Percentiles rank a stretch among this genome's conserved stretches.
Evolutionary conservation across 177 flowering plant species (phyloP).

Genomic region (Telopea speciosissima): DNA sequence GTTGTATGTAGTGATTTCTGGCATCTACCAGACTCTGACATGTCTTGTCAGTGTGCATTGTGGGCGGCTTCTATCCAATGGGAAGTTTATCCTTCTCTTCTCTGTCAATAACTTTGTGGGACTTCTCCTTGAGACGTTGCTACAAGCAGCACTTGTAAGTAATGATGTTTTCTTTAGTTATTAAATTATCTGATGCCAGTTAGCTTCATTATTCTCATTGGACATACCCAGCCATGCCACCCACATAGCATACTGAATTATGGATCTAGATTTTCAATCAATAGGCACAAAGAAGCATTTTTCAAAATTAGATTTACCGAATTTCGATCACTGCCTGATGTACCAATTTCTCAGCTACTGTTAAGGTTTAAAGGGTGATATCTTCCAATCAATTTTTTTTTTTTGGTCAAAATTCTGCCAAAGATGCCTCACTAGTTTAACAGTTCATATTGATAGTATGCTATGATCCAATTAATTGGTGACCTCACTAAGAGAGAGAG

Average conservation of each 20-base stretch:
- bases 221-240: too few species aligned
- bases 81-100: constrained; percentile 18
- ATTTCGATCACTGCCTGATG: background rate
- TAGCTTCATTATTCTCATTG: too few species aligned
- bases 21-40: constrained; percentile 14
- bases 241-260: too few species aligned
- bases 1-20: constrained; percentile 11
- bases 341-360: background rate
- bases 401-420: background rate
- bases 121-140: constrained; percentile 16
- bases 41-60: constrained; percentile 19
- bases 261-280: too few species aligned
- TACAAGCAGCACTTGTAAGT: constrained; percentile 21
- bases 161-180: background rate
- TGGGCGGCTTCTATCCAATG: constrained; percentile 13
- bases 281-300: too few species aligned
- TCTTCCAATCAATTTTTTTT: background rate
- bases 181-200: too few species aligned
- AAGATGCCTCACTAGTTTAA: background rate
- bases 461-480: background rate
- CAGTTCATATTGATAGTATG: background rate
- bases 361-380: background rate
- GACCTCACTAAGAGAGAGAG: background rate
- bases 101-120: constrained; percentile 19
- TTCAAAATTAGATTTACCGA: too few species aligned